Evolutionary conservation across 148 eudicot genomes (phyloP).

Genomic region (Rhododendron simsii): DNA sequence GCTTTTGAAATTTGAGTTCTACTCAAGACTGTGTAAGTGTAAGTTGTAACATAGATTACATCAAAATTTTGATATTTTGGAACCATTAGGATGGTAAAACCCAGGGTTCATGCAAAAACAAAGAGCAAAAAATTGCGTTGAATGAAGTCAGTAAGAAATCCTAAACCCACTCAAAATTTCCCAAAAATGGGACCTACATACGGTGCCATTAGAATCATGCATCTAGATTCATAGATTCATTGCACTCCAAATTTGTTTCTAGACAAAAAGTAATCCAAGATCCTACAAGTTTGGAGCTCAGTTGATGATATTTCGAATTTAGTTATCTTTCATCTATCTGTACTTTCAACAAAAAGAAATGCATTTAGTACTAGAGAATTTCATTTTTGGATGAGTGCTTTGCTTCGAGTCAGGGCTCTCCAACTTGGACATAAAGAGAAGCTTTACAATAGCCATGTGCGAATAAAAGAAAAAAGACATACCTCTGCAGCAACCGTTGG

Average conservation of each 20-base stretch:
- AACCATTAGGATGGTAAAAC: background rate
- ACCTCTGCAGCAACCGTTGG: slow-evolving; percentile 76
- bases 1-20: background rate
- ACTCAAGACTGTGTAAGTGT: background rate
- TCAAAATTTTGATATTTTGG: background rate
- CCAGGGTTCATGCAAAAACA: background rate
- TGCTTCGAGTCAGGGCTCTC: background rate
- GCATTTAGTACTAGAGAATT: background rate
- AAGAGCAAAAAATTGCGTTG: background rate
- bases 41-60: background rate
- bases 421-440: background rate
- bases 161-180: background rate
- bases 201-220: background rate
- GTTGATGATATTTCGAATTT: too few species aligned
- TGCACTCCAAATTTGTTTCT: background rate
- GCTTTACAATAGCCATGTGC: background rate
- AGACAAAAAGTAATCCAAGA: background rate
- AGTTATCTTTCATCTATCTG: background rate
- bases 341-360: background rate
- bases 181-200: background rate
- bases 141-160: background rate
- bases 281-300: background rate
- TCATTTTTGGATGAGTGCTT: background rate
- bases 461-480: slow-evolving; percentile 6
- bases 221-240: background rate